Base-by-base conservation (phyloP, 148 eudicot species). In the Mesembryanthemum crystallinum region DNA sequence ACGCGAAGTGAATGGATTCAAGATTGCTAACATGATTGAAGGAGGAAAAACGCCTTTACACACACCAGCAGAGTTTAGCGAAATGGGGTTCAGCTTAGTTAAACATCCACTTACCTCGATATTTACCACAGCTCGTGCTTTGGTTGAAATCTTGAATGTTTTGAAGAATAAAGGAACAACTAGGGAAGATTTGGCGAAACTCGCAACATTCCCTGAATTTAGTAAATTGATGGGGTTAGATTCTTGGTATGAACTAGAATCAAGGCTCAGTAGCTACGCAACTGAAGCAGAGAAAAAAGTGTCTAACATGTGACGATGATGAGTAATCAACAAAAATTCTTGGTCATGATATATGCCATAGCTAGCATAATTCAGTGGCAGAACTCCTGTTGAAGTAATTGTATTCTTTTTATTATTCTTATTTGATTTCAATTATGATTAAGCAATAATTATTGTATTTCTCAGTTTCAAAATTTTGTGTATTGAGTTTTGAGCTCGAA, bases 11-110 rank as follows among this genome's bases (percentile, higher is more conserved):
- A 80, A 80, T n/a, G 83, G 83, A 1, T 71, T 70, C 37, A 80
- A 77, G 17, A 72, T 80, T 3, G 79, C 79, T 0, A 80, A 80
- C 79, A 80, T 80, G 83, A 80, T 80, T 18, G 83, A 80, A 58
- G 83, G 83, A 55, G 83, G 83, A 24, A 76, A 75, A 24, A 80
- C 83, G 0, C 83, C 83, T 28, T 28, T 80, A 2, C 83, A 80
- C 66, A 80, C 83, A 63, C 83, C 83, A 11, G 73, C 78, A 3
- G 86, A 83, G 64, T 78, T 80, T 23, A 77, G 43, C 35, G 86
- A 76, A 58, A 80, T 83, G 67, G 86, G 86, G 1, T 64, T 64
- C 35, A 69, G 69, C 28, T 61, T 77, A 32, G 71, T 79, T 8
- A 76, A 77, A 10, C 82, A 79, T 60, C 75, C 82, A 35, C 82